Base-by-base conservation (phyloP, 169 alveolate species). In the Babesia ovis region DNA sequence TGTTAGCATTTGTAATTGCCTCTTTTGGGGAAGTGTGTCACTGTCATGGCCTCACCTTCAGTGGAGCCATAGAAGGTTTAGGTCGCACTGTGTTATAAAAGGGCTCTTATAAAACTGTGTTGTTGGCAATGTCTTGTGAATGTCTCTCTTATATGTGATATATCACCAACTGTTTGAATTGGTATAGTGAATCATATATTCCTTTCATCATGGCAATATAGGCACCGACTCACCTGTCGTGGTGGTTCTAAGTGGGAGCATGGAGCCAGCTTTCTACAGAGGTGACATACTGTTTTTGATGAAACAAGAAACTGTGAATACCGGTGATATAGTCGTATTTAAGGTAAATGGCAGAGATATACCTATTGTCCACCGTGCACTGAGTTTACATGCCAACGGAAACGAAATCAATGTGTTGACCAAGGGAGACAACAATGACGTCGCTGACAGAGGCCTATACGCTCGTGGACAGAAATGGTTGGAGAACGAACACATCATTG, bases 221-320 rank as follows among this genome's bases (percentile, higher is more conserved):
- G 85, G 87, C 16, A 90, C 95, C 34, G 98, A 95, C 53, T 83
- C 94, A 20, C 98, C 98, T 22, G 91, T 95, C 18, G 98, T 95
- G 27, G 98, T 95, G n/a, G 98, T 95, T 8, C 84, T 95, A 32
- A 91, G 93, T 59, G 98, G 97, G 20, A 89, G 95, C 68, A 95
- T 95, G 98, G 98, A 93, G 68, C 97, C 98, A 6, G 91, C 95
- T n/a, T 93, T 91, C 74, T 90, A 89, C 85, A 83, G 98, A 70
- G 98, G 98, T 8, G 98, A 95, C 77, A 93, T 94, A 4, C 82
- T 95, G 41, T 91, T 93, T 68, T 84, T 95, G 46, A 85, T 84
- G 64, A 83, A 88, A 70, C 74, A 77, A 53, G 77, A 84, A 0
- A 82, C 73, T 4, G 77, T 90, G 18, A 67, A 59, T 31, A 80